Evolutionary conservation across 2,329 filamentous ascomycete species (phyloP).

Genomic region (Colletotrichum tropicale): DNA sequence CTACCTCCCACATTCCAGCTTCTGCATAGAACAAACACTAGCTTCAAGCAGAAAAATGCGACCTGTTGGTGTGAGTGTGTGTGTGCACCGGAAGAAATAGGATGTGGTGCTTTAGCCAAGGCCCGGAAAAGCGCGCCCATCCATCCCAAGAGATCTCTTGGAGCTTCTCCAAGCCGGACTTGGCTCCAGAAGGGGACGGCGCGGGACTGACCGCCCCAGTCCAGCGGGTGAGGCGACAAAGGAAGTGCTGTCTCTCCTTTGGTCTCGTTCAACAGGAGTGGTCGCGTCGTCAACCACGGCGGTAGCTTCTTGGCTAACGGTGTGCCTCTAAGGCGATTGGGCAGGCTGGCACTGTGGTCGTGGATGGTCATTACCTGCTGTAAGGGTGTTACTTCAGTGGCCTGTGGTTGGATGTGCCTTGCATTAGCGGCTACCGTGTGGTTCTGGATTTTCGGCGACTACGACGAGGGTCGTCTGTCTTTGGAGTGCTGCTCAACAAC

Average conservation of each 20-base stretch:
- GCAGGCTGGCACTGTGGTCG: background rate
- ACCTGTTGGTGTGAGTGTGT: background rate
- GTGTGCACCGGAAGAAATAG: background rate
- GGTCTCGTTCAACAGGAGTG: background rate
- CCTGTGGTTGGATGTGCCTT: slow-evolving; percentile 20
- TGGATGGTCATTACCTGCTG: background rate
- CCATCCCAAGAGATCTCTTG: slow-evolving; percentile 10
- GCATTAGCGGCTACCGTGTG: slow-evolving; percentile 10
- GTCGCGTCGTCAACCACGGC: background rate
- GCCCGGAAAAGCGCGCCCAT: background rate
- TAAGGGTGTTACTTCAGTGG: background rate
- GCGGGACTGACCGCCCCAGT: background rate
- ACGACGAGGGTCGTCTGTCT: background rate
- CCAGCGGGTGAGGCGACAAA: slow-evolving; percentile 8
- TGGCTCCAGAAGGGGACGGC: background rate
- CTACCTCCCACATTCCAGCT: background rate
- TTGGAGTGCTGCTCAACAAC: background rate
- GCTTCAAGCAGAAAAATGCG: background rate
- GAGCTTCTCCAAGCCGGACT: background rate
- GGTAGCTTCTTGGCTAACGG: background rate
- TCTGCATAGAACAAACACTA: background rate
- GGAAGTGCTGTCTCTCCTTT: background rate
- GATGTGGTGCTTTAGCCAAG: slow-evolving; percentile 8
- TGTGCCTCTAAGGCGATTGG: background rate
- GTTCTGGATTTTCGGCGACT: slow-evolving; percentile 12